Conservation (phyloP, 1,284 basidiomycete species). For the Cutaneotrichosporon cyanovorans region DNA sequence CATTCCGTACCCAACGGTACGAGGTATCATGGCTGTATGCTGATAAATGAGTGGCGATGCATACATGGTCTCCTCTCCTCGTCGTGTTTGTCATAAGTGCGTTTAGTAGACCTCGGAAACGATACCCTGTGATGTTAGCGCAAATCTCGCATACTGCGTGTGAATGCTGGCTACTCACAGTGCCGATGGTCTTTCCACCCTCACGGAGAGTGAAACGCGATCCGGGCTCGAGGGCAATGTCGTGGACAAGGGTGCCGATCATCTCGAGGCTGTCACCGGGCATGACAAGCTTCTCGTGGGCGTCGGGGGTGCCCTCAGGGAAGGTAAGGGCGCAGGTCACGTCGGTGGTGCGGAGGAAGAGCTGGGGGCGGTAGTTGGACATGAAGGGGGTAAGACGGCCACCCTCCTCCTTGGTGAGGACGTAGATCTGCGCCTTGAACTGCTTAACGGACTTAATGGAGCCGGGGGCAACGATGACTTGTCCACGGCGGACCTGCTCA, state of each 20-base stretch:
- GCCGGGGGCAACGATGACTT: slow-evolving; percentile 82
- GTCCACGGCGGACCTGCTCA: slow-evolving; percentile 89
- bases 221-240: slow-evolving; percentile 86
- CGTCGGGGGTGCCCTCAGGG: slow-evolving; percentile 62
- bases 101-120: slow-evolving; percentile 5
- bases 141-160: background rate
- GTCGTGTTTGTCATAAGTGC: no score
- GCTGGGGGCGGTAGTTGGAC: slow-evolving; percentile 90
- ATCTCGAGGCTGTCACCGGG: slow-evolving; percentile 98
- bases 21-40: no score
- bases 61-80: background rate
- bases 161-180: slow-evolving; percentile 32
- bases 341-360: slow-evolving; percentile 94
- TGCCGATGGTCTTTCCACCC: slow-evolving; percentile 88
- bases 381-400: slow-evolving; percentile 98
- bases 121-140: background rate
- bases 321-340: slow-evolving; percentile 80
- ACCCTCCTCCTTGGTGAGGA: slow-evolving; percentile 95
- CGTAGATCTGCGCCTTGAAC: slow-evolving; percentile 87
- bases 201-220: slow-evolving; percentile 97
- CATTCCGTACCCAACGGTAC: no score
- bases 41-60: background rate
- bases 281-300: slow-evolving; percentile 85
- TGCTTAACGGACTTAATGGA: slow-evolving; percentile 92
- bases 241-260: slow-evolving; percentile 73